Evolutionary conservation across 352 stramenopile genomes (phyloP), one percentile per base, ranked within the genome.

Genomic region (Phytophthora sp.): DNA sequence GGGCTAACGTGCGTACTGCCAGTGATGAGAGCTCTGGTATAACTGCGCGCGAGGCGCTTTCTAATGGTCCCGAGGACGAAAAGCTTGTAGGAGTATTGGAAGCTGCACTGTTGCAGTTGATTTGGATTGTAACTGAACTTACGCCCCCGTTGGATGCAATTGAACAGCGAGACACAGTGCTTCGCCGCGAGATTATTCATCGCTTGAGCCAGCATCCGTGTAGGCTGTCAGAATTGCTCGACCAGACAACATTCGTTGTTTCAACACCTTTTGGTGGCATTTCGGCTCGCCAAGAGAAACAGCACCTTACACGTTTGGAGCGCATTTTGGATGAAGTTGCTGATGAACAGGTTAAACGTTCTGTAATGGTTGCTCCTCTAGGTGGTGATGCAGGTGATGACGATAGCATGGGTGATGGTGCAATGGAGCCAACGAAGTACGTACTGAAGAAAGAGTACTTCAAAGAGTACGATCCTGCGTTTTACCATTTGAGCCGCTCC

Each of bases 111-210:
- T 57, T 94, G 15, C 75, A 94, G 59, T 52, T 97, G 17, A 89
- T 95, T 48, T 94, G 88, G 84, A 83, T 96, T 38, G 62, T 91
- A 10, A 97, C 89, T 1, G 89, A 97, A 64, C 56, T 97, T 4
- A 90, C 86, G 7, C 77, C 82, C 3, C 79, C 84, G 4, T 66
- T 84, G 13, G 69, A 87, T 27, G 76, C 72, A 13, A 89, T 92
- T 49, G 69, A 92, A 32, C 65, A 79, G 28, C 65, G 63, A 28
- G 84, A 89, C 31, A 80, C 69, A 13, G 80, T 88, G 27, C 74
- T 98, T 30, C 83, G 89, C 8, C 77, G 92, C 17, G 89, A 98
- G 53, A 81, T 98, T 42, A 79, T 98, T 4, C 92, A 98, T 67
- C 76, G 85, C 1, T 53, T 97, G 21, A 82, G 79, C 15, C 74